Evolutionary conservation across 2,329 filamentous ascomycete genomes (phyloP), one percentile per base, ranked within the genome.

Genomic region (Hypoxylon sp.): DNA sequence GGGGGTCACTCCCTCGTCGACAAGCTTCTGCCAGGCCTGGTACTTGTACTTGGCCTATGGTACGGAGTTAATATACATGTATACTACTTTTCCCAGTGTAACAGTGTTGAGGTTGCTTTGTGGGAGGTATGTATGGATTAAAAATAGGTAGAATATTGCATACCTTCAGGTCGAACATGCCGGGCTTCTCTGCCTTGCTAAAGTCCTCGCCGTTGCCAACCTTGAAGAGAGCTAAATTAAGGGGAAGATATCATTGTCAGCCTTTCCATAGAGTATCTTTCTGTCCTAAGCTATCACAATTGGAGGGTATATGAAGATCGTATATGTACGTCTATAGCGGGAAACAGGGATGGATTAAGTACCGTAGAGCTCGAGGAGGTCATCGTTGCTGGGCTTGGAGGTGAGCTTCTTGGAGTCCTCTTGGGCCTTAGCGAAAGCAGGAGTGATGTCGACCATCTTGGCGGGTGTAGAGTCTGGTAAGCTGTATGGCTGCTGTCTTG

Each of bases 1-100:
- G 69, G 87, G 77, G 68, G 86, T 88, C 73, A 89, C 79, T 56
- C 86, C 88, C 67, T 90, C 86, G 69, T 94, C 88, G 76, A 89
- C 87, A 70, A 90, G 77, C 78, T 90, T 86, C 82, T 93, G 83
- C 94, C 94, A 97, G 61, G 91, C 89, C 76, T 85, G 87, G 83
- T 90, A 88, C 87, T 97, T 97, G 76, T 89, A 89, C 84, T 96
- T 97, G 82, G 85, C 89, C 92, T 94, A 75, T 73, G 57, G 64
- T 22, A 25, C 49, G 51, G 49, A 51, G 58, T 72, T 11, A 40
- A 27, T 8, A 22, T 30, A 37, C 37, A 40, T 40, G 44, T 25
- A 50, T 22, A n/a, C n/a, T n/a, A n/a, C n/a, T n/a, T n/a, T n/a
- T n/a, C n/a, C n/a, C n/a, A n/a, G n/a, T n/a, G n/a, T n/a, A n/a